Conservation (phyloP, 805 yeast genomes). For the Suhomyces kilbournensis region DNA sequence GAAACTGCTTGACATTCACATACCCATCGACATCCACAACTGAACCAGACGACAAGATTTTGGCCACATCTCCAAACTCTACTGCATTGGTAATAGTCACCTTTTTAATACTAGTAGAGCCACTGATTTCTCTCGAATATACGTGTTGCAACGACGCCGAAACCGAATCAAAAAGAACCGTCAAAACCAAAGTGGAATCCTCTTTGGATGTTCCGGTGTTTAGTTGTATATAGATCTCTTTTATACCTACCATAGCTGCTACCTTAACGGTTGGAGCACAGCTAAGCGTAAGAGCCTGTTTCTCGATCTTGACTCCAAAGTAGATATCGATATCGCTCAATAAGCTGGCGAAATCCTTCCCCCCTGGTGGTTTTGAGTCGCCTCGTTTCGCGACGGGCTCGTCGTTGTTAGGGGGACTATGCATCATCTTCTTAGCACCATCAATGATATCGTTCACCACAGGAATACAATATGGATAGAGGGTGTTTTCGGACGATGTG, state of each 20-base stretch:
- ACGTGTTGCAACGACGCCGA: constrained; percentile 81
- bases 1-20: constrained; percentile 78
- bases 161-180: constrained; percentile 52
- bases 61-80: constrained; percentile 39
- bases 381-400: neutral
- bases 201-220: constrained; percentile 45
- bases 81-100: constrained; percentile 49
- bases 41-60: constrained; percentile 48
- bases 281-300: constrained; percentile 73
- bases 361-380: constrained; percentile 13
- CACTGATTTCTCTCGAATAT: constrained; percentile 87
- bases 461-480: constrained; percentile 77
- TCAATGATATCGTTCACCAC: constrained; percentile 58
- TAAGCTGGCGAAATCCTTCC: constrained; percentile 32
- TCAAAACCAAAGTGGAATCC: constrained; percentile 37
- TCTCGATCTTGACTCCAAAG: constrained; percentile 60
- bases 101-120: constrained; percentile 50
- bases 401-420: constrained; percentile 13
- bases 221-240: constrained; percentile 59
- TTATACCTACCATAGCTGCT: constrained; percentile 76
- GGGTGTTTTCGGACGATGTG: constrained; percentile 66
- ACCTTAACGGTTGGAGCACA: constrained; percentile 95
- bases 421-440: constrained; percentile 48
- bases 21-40: constrained; percentile 57
- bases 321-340: constrained; percentile 59